phyloP scores from a whole-genome alignment of 257 asterid species.

The Rubia yunnanensis region DNA sequence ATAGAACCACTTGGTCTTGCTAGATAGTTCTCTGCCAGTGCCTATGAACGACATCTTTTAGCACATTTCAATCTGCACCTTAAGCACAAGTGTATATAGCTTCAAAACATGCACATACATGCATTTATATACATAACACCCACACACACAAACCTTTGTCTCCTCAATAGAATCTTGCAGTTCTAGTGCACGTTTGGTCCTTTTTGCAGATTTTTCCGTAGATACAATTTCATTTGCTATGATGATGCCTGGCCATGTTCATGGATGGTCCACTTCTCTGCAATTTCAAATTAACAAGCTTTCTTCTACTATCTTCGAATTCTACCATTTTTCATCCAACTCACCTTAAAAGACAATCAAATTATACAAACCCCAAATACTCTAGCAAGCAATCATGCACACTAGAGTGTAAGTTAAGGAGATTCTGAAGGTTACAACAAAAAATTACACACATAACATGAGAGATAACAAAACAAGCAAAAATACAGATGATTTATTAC shows the following conservation, averaged over 20 bases:
- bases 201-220: slow-evolving; percentile 69
- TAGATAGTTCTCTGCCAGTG: slow-evolving; percentile 73
- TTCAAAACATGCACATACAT: no score
- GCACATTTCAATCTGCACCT: slow-evolving; percentile 13
- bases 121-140: no score
- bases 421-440: slow-evolving; percentile 10
- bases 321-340: slow-evolving; percentile 83
- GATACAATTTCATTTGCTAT: slow-evolving; percentile 61
- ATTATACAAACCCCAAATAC: slow-evolving; percentile 9
- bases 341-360: slow-evolving; percentile 47
- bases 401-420: neutral
- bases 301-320: slow-evolving; percentile 93
- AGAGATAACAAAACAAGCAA: neutral
- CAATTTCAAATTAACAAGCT: slow-evolving; percentile 68
- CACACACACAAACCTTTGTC: slow-evolving; percentile 55
- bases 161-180: slow-evolving; percentile 74
- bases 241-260: slow-evolving; percentile 52
- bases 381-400: neutral
- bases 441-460: neutral
- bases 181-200: slow-evolving; percentile 57
- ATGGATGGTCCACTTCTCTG: slow-evolving; percentile 71
- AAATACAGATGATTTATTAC: neutral
- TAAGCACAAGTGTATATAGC: neutral
- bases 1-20: slow-evolving; percentile 80
- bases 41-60: slow-evolving; percentile 38